Evolutionary conservation across 2,329 filamentous ascomycete species (phyloP), one percentile per base, ranked within the genome.

Genomic region (Trichothecium roseum): DNA sequence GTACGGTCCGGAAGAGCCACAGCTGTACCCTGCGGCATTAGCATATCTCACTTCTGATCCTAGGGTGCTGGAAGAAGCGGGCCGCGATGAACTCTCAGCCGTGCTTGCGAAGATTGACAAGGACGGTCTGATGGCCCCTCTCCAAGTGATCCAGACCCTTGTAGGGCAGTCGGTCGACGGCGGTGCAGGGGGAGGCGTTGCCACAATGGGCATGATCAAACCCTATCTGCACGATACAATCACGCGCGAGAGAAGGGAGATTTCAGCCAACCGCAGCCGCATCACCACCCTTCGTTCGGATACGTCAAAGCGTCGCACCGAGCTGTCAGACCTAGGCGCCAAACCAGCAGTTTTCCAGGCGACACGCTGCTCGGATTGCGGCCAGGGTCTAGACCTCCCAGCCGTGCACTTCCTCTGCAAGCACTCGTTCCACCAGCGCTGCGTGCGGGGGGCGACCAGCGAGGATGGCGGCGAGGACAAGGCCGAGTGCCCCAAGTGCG

Each of bases 161-260:
- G 64, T 96, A 3, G 65, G 67, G n/a, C 65, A 72, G 57, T 66
- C 54, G 38, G 61, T 40, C 0, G 49, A 54, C 13, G 52, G 55
- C 6, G 56, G 79, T 5, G 85, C 94, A 3, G 89, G 93, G 1
- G 52, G 55, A 5, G 56, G 79, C 5, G 85, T 95, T 3, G 89
- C 93, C 1, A 96, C 87, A 1, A 95, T 98, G 84, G 91, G 89
- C 34, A 87, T 96, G 72, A 81, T 98, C 42, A 96, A 95, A 60
- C 78, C 80, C 5, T 98, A 98, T 57, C 76, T 98, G 3, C 77
- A 83, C 43, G 78, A 83, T 34, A 94, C 88, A 8, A 94, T 98
- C 43, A 80, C 85, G 46, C 78, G 85, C 34, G 91, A 98, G 60
- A 75, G 86, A 18, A 79, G 78, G 40, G 88, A 95, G 49, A 95